These are phyloP conservation scores for Trypethelium eluteriae DNA, from an alignment of 495 filamentous ascomycete species.

Conservation along the genomic window DNA sequence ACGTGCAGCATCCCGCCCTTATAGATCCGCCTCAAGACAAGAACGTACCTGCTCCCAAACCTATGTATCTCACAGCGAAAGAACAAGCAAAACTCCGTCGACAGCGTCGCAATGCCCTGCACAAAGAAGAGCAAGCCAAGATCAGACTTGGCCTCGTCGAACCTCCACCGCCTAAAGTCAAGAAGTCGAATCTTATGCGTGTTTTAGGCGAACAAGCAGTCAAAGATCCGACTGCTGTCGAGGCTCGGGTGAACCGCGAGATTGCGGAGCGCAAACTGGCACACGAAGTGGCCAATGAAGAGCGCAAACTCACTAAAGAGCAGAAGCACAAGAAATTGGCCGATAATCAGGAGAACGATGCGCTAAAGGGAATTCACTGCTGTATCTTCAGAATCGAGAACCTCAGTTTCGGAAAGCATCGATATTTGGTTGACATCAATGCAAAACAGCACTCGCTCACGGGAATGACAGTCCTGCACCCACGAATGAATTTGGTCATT, in stretches of 20 bases:
- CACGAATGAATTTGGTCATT: constrained; percentile 77
- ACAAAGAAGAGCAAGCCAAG: constrained; percentile 95
- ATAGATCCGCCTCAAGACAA: constrained; percentile 87
- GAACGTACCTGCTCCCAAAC: constrained; percentile 67
- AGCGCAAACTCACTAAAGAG: constrained; percentile 86
- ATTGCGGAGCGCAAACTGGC: constrained; percentile 74
- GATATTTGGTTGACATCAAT: constrained; percentile 86
- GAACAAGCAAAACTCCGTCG: constrained; percentile 88
- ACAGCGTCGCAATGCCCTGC: constrained; percentile 79
- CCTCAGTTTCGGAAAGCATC: constrained; percentile 81
- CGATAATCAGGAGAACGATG: constrained; percentile 77
- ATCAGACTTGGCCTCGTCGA: constrained; percentile 82
- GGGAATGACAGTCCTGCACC: constrained; percentile 82
- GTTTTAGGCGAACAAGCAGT: constrained; percentile 96
- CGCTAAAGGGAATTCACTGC: constrained; percentile 70
- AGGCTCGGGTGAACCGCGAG: constrained; percentile 83
- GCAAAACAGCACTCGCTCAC: constrained; percentile 80
- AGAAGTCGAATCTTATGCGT: constrained; percentile 92
- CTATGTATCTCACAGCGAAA: constrained; percentile 84
- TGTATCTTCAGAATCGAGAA: constrained; percentile 83
- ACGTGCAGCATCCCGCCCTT: constrained; percentile 89
- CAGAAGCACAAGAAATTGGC: constrained; percentile 78
- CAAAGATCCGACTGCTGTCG: constrained; percentile 94
- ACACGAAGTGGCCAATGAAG: constrained; percentile 74
- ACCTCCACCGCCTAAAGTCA: constrained; percentile 87